A percentile compares a stretch with the other conserved stretches of the same genome.
These are phyloP conservation scores for Pseudohalonectria lignicola DNA, from an alignment of 2,329 filamentous ascomycete species.

Conservation along the genomic window DNA sequence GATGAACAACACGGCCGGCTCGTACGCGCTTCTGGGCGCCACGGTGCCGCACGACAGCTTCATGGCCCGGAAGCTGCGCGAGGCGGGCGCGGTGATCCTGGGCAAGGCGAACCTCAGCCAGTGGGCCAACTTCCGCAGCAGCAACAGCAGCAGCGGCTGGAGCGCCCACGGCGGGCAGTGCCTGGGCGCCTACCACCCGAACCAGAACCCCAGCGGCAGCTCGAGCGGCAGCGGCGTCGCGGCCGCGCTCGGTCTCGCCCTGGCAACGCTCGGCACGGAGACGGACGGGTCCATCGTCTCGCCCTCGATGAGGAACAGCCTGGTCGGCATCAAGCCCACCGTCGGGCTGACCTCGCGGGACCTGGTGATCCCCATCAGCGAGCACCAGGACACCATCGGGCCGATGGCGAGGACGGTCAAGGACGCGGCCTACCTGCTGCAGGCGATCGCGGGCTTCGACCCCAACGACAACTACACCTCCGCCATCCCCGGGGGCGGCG, in stretches of 20 bases:
- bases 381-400: constrained; percentile 48
- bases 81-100: constrained; percentile 51
- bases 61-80: constrained; percentile 46
- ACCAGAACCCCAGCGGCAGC: constrained; percentile 49
- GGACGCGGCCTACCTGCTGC: constrained; percentile 32
- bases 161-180: constrained; percentile 51
- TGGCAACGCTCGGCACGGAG: constrained; percentile 49
- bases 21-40: constrained; percentile 49
- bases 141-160: constrained; percentile 48
- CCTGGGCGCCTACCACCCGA: constrained; percentile 45
- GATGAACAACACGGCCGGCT: constrained; percentile 55
- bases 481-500: neutral
- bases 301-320: constrained; percentile 40
- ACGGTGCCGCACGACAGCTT: constrained; percentile 46
- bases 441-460: constrained; percentile 6
- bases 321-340: constrained; percentile 58
- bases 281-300: constrained; percentile 53
- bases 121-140: constrained; percentile 52
- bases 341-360: constrained; percentile 52
- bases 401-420: constrained; percentile 44
- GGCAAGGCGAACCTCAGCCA: constrained; percentile 56
- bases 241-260: constrained; percentile 45
- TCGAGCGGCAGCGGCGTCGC: constrained; percentile 50
- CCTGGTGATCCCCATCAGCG: constrained; percentile 47
- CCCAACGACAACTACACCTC: constrained; percentile 3